Base-by-base conservation (phyloP, 164 flowering plant genomes). In the Berberis thunbergii region DNA sequence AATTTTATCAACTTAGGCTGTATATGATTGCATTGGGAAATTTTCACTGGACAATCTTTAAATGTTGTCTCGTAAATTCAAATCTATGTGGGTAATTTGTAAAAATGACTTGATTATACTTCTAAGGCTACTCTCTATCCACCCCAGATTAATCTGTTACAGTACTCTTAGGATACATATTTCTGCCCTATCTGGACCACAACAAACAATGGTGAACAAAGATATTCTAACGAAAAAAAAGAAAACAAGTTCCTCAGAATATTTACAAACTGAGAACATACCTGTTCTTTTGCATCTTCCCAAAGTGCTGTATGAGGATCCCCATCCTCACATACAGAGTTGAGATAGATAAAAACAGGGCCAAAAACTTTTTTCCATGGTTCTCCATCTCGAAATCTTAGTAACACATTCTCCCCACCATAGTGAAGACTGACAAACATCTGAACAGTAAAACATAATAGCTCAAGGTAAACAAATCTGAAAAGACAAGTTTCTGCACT, bases 341-440 rank as follows among this genome's bases (percentile, higher is more conserved):
- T 95, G 2, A 89, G 77, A 73, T 91, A 85, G 59, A 87, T 74
- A 60, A 87, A 91, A 46, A 87, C 86, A 0, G 98, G 98, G 2
- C 98, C 93, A 60, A 85, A 87, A 8, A 91, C 94, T 48, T 86
- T 94, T 78, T 94, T 94, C 99, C 99, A 94, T 8, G 78, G 68
- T 66, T 86, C 96, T 1, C 85, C 83, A 6, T 69, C 50, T 54
- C 61, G 72, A 46, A 91, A 74, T 54, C 72, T 72, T 2, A 77
- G 69, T 40, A 70, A 72, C 57, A 86, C 70, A 67, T 75, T 76
- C 48, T 73, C 77, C n/a, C 97, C 97, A 7, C 86, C 76, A 61
- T 95, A 95, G 67, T 95, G 99, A 42, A 67, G 66, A 70, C 94
- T 86, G 1, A 70, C 61, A 79, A 91, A 88, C 77, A 88, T 74